Evolutionary conservation across 208 protist genomes (phyloP).

Genomic region (Wallacemonas sp.): DNA sequence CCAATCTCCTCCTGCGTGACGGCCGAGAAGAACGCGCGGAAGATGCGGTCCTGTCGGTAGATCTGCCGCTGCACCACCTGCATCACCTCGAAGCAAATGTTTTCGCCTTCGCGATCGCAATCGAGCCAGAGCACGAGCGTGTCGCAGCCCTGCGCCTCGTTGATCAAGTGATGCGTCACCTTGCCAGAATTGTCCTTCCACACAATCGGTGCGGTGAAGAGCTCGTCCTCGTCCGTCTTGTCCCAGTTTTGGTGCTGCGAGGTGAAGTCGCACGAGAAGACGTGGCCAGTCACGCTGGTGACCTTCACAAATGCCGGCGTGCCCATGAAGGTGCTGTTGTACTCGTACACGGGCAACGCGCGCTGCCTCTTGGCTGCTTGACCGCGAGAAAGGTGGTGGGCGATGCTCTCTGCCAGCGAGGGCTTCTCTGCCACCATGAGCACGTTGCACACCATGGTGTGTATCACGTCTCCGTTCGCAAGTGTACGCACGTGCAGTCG

Average conservation of each 20-base stretch:
- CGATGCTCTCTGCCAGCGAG: conserved; percentile 91
- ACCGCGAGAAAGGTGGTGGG: conserved; percentile 84
- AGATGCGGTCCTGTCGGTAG: conserved; percentile 70
- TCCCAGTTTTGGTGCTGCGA: conserved; percentile 91
- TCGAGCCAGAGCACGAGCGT: conserved; percentile 95
- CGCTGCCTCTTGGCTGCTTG: conserved; percentile 60
- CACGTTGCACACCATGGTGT: conserved; percentile 58
- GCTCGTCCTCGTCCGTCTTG: conserved; percentile 75
- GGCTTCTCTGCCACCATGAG: conserved; percentile 96
- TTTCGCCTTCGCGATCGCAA: conserved; percentile 97
- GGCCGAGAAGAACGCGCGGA: conserved; percentile 91
- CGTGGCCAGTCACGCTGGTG: conserved; percentile 91
- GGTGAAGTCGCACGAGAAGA: conserved; percentile 92
- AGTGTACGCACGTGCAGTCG: no score
- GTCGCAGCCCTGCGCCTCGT: conserved; percentile 82
- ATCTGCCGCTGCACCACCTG: conserved; percentile 72
- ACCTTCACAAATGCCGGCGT: conserved; percentile 74
- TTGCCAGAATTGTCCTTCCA: conserved; percentile 90
- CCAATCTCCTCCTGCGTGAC: conserved; percentile 88
- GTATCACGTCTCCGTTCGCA: no score
- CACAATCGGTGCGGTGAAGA: conserved; percentile 82
- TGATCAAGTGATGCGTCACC: conserved; percentile 79
- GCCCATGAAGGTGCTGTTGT: conserved; percentile 68
- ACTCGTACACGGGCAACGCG: conserved; percentile 90
- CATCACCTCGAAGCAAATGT: conserved; percentile 98